Base-by-base conservation (phyloP, 2,329 filamentous ascomycete genomes). In the Xylariaceae sp. region DNA sequence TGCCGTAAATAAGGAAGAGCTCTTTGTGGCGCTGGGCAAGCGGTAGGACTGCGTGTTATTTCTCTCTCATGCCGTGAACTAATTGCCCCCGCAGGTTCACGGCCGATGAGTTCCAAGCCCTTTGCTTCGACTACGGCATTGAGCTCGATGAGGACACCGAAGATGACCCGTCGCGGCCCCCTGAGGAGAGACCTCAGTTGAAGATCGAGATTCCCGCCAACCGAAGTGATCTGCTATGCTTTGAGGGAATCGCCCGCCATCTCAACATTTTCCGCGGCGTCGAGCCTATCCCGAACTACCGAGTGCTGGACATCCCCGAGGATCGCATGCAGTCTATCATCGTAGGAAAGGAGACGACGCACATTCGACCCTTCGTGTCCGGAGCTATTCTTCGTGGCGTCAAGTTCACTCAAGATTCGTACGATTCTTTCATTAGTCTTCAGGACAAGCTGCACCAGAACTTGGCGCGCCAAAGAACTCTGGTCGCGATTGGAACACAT, bases 391-490 rank as follows among this genome's bases (percentile, higher is more conserved):
- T 99, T 64, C 87, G 94, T 67, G 90, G 92, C 73, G 83, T 99
- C 79, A 91, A 87, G 71, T 97, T 99, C 81, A 92, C 90, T 68
- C 83, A 94, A 78, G 90, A 88, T 67, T 84, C 89, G 66, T 99
- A 99, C 75, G 90, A 96, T 68, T 97, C 92, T 71, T 99, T 99
- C 88, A 99, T 99, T 73, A 85, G 88, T 58, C 83, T 99, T 52
- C 94, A 99, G 78, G 95, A 99, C 78, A 99, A 99, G 80, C 84
- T 99, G 52, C 94, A 99, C 78, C 89, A 93, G 74, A 99, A 99
- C 73, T 80, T 99, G 66, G 95, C 94, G 53, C 86, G 94, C 63
- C 90, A 97, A 75, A 82, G 94, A 69, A 97, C 93, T 0, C 78
- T 99, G 51, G 93, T 97, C n/a, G 89, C 93, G 18, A 97, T 99